phyloP scores from a whole-genome alignment of 1,284 basidiomycete genomes.

The Pulveroboletus sp. region DNA sequence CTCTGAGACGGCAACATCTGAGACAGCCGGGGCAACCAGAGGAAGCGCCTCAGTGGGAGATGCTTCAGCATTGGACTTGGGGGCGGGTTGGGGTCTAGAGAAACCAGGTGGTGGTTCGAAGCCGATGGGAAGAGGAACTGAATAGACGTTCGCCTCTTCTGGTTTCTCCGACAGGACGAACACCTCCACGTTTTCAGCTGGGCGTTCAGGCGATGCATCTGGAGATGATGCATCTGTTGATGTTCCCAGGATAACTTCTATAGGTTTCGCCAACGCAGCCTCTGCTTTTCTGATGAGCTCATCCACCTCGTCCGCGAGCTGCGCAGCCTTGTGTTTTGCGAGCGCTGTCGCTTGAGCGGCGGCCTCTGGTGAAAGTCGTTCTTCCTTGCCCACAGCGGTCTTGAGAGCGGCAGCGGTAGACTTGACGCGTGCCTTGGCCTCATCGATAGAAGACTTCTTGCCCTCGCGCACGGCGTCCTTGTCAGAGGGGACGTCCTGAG shows the following conservation, averaged over 20 bases:
- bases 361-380: constrained; percentile 37
- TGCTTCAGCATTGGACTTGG: constrained; percentile 27
- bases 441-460: constrained; percentile 33
- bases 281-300: constrained; percentile 69
- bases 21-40: constrained; percentile 78
- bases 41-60: constrained; percentile 51
- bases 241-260: constrained; percentile 30
- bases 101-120: constrained; percentile 91
- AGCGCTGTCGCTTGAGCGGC: constrained; percentile 41
- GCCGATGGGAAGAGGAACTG: constrained; percentile 78
- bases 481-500: constrained; percentile 31
- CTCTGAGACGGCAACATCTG: constrained; percentile 70
- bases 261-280: constrained; percentile 51
- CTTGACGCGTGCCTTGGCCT: constrained; percentile 48
- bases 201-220: constrained; percentile 12
- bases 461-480: constrained; percentile 34
- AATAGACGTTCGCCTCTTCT: constrained; percentile 53
- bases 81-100: constrained; percentile 49
- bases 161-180: constrained; percentile 32
- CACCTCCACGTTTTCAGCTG: constrained; percentile 21
- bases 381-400: constrained; percentile 45
- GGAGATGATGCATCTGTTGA: not conserved
- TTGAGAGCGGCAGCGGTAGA: constrained; percentile 46
- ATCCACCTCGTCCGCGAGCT: constrained; percentile 59
- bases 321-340: constrained; percentile 45